These are phyloP conservation scores for Camelina hispida DNA, from an alignment of 345 rosid species.

Conservation along the genomic window DNA sequence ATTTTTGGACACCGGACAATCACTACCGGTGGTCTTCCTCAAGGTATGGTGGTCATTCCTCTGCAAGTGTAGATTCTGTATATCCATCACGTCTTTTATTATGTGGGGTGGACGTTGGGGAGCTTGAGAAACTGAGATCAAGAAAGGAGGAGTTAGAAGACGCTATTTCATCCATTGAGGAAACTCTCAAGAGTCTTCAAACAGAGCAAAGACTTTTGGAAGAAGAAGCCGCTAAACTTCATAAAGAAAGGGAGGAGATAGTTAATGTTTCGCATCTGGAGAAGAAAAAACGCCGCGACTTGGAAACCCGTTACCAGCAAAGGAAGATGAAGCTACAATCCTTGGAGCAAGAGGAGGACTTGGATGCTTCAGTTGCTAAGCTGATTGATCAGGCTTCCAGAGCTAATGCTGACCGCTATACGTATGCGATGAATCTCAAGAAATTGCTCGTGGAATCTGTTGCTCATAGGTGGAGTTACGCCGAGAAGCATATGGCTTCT, in stretches of 20 bases:
- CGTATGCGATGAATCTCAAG: conserved; percentile 63
- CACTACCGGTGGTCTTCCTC: conserved; percentile 89
- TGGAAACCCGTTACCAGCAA: conserved; percentile 63
- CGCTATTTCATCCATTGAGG: conserved; percentile 51
- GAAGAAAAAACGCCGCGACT: conserved; percentile 58
- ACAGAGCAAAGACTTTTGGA: conserved; percentile 68
- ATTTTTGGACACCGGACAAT: conserved; percentile 95
- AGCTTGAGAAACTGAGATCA: conserved; percentile 65
- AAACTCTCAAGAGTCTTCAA: conserved; percentile 51
- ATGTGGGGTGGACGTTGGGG: conserved; percentile 75
- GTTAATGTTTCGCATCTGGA: conserved; percentile 46
- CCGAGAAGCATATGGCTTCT: conserved; percentile 67
- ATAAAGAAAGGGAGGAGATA: conserved; percentile 79
- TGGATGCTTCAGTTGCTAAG: conserved; percentile 63
- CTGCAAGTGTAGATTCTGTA: conserved; percentile 81
- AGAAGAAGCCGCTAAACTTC: conserved; percentile 70
- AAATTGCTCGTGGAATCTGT: conserved; percentile 65
- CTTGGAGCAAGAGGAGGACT: conserved; percentile 69
- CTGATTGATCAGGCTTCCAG: conserved; percentile 63
- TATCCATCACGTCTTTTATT: conserved; percentile 70
- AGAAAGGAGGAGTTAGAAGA: conserved; percentile 70
- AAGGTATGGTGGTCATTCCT: conserved; percentile 81
- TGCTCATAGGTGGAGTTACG: conserved; percentile 60
- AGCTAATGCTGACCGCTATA: conserved; percentile 55
- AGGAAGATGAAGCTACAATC: conserved; percentile 65